These are phyloP conservation scores for Taphrina wiesneri DNA, from an alignment of 1,139 yeast species.

Conservation along the genomic window DNA sequence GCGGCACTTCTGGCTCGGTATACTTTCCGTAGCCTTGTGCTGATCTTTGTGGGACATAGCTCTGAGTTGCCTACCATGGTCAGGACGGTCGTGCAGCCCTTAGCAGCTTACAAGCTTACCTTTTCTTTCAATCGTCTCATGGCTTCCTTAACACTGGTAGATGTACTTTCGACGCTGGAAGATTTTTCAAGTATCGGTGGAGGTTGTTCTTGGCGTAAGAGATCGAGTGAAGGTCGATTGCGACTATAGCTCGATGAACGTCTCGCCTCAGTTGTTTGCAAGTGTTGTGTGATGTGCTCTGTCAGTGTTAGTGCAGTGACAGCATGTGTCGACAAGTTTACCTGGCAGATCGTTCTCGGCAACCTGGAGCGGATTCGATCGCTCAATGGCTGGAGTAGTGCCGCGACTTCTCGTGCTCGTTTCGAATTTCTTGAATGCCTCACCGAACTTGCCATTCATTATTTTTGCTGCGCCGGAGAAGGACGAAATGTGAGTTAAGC, in stretches of 20 bases:
- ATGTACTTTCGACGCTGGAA: slow-evolving; percentile 14
- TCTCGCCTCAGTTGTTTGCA: slow-evolving; percentile 20
- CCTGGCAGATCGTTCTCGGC: slow-evolving; percentile 29
- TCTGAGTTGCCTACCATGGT: slow-evolving; percentile 12
- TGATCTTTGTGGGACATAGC: slow-evolving; percentile 21
- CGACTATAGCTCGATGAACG: slow-evolving; percentile 26
- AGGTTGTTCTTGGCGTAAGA: not conserved
- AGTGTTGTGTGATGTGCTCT: slow-evolving; percentile 23
- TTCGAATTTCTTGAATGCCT: slow-evolving; percentile 40
- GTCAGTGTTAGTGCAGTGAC: not conserved
- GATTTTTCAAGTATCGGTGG: not conserved
- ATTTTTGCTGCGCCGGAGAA: slow-evolving; percentile 31
- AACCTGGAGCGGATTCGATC: slow-evolving; percentile 18
- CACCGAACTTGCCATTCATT: slow-evolving; percentile 40
- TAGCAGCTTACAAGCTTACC: not conserved
- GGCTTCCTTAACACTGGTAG: slow-evolving; percentile 28
- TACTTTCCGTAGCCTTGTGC: slow-evolving; percentile 33
- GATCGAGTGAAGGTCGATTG: not conserved
- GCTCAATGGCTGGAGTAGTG: slow-evolving; percentile 10
- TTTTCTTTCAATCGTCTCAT: slow-evolving; percentile 28
- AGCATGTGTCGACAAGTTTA: not conserved
- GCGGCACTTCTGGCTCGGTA: slow-evolving; percentile 17
- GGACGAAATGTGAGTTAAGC: slow-evolving; percentile 33
- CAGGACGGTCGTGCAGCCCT: not conserved
- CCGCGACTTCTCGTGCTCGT: not conserved